phyloP scores from a whole-genome alignment of 2,329 filamentous ascomycete genomes.

The Phaeosphaeria sp. region DNA sequence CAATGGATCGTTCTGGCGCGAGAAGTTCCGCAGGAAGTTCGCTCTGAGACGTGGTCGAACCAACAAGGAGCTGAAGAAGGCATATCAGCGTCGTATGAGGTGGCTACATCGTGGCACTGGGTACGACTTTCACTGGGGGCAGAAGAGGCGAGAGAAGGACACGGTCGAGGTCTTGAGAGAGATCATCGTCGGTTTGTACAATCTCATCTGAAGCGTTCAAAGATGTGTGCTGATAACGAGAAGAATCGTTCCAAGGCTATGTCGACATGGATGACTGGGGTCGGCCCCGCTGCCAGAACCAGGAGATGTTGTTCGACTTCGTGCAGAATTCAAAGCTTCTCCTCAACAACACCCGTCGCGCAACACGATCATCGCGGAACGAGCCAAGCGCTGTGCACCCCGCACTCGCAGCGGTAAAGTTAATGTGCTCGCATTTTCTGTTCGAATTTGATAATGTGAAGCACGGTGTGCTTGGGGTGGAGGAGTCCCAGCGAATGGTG shows the following conservation, averaged over 20 bases:
- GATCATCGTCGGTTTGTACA: slow-evolving; percentile 53
- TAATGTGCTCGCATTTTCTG: slow-evolving; percentile 43
- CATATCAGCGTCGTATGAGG: slow-evolving; percentile 44
- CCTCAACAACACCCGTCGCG: slow-evolving; percentile 28
- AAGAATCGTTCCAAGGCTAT: slow-evolving; percentile 33
- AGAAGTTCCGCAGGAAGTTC: slow-evolving; percentile 51
- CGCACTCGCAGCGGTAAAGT: slow-evolving; percentile 35
- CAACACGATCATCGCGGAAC: slow-evolving; percentile 11
- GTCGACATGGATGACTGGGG: slow-evolving; percentile 12
- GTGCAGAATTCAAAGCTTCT: slow-evolving; percentile 35
- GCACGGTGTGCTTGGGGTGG: slow-evolving; percentile 47
- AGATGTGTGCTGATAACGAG: neutral
- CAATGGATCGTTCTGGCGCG: slow-evolving; percentile 55
- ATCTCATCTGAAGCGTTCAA: neutral
- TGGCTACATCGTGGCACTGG: slow-evolving; percentile 24
- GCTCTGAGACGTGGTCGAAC: slow-evolving; percentile 37
- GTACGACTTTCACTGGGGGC: slow-evolving; percentile 27
- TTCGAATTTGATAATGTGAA: slow-evolving; percentile 23
- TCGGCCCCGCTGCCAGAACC: slow-evolving; percentile 43
- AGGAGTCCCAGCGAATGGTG: slow-evolving; percentile 53
- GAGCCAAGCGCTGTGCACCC: slow-evolving; percentile 12
- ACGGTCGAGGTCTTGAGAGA: slow-evolving; percentile 49
- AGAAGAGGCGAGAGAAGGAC: slow-evolving; percentile 33
- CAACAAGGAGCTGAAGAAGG: slow-evolving; percentile 41
- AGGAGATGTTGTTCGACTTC: slow-evolving; percentile 39